Percentiles rank a stretch among this genome's conserved stretches.
Conservation (phyloP, 345 rosid species). For the Hirschfeldia incana region DNA sequence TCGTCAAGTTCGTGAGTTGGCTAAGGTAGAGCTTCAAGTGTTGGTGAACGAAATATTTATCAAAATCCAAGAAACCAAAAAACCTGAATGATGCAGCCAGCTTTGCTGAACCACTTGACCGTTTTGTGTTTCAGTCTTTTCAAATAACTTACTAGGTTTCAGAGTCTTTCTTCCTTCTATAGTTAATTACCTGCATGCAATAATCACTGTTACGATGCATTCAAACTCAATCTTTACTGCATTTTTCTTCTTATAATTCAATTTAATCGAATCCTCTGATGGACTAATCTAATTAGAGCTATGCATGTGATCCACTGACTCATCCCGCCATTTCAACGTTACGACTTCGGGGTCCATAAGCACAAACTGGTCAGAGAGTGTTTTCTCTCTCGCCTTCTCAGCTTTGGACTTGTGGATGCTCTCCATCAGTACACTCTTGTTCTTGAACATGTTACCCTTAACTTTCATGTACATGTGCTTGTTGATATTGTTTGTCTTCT, state of each 20-base stretch:
- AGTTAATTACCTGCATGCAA: background rate
- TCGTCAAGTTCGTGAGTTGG: constrained; percentile 47
- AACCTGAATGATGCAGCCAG: constrained; percentile 24
- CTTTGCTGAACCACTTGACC: constrained; percentile 8
- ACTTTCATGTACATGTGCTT: no score
- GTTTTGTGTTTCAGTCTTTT: background rate
- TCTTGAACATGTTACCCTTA: constrained; percentile 47
- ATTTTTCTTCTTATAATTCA: background rate
- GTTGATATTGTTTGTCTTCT: background rate
- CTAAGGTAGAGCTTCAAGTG: constrained; percentile 63
- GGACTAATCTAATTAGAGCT: no score
- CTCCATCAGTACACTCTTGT: constrained; percentile 80
- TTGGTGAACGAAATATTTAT: constrained; percentile 57
- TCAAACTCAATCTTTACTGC: background rate
- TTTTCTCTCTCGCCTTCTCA: constrained; percentile 77
- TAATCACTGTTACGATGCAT: background rate
- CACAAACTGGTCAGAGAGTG: constrained; percentile 57
- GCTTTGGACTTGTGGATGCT: constrained; percentile 76
- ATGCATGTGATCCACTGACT: background rate
- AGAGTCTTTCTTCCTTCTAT: background rate
- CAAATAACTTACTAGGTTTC: background rate
- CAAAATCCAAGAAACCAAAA: constrained; percentile 16
- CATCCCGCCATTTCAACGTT: no score
- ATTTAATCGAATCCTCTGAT: no score
- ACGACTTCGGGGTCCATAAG: constrained; percentile 49